phyloP scores from a whole-genome alignment of 306 rosid genomes.

The Rubus idaeus region DNA sequence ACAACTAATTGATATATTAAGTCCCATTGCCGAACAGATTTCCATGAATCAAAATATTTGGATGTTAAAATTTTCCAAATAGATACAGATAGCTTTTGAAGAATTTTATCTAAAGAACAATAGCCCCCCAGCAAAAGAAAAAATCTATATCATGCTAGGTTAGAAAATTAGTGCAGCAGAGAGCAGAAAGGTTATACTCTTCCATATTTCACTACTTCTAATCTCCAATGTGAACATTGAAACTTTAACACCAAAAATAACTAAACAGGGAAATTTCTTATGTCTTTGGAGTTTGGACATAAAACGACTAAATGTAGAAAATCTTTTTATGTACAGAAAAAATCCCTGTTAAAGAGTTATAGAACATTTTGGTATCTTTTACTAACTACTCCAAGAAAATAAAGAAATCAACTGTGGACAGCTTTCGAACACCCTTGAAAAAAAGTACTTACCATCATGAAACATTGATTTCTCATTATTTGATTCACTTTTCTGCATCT shows the following conservation, averaged over 20 bases:
- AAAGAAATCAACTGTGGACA: neutral
- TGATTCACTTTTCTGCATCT: conserved; percentile 44
- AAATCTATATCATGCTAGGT: neutral
- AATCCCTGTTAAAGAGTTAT: neutral
- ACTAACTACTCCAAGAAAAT: neutral
- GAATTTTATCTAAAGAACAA: neutral
- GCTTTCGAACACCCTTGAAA: conserved; percentile 10
- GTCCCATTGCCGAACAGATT: neutral
- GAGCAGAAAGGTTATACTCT: neutral
- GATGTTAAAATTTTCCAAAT: neutral
- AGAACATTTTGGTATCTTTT: neutral
- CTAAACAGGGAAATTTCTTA: conserved; percentile 5
- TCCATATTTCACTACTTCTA: neutral
- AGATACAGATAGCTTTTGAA: neutral
- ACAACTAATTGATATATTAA: neutral
- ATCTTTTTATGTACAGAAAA: neutral
- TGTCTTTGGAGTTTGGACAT: too few species aligned
- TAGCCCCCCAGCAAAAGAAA: neutral
- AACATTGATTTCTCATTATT: conserved; percentile 35
- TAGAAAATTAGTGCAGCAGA: neutral
- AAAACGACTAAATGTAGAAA: neutral
- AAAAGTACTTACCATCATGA: conserved; percentile 45
- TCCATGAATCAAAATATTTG: neutral
- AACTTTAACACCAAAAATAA: neutral
- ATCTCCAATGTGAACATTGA: neutral